These are phyloP conservation scores for Poa pratensis DNA, from an alignment of 176 grass and related monocot genomes.

Conservation along the genomic window DNA sequence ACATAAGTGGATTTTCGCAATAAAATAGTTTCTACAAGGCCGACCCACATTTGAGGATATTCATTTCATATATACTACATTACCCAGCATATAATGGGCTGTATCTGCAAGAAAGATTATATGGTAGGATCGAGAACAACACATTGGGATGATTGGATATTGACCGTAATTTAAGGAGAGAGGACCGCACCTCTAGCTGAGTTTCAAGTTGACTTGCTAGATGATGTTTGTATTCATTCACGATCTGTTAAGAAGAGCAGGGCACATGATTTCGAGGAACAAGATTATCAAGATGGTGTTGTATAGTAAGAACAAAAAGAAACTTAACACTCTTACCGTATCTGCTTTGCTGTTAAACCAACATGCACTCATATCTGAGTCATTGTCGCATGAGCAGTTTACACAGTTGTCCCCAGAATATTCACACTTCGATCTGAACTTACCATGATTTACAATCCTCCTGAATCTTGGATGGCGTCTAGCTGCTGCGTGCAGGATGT, in stretches of 20 bases:
- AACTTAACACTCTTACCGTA: conserved; percentile 51
- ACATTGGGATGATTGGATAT: not conserved
- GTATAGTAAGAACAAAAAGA: conserved; percentile 24
- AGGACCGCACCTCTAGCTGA: conserved; percentile 72
- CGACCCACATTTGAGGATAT: no score
- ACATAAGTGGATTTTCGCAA: no score
- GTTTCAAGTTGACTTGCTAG: conserved; percentile 87
- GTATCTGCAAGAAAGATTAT: not conserved
- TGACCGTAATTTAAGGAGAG: not conserved
- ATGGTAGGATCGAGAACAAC: not conserved
- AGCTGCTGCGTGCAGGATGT: no score
- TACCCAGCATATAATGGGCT: not conserved
- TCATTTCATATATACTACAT: not conserved
- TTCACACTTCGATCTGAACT: conserved; percentile 69
- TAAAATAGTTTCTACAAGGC: no score
- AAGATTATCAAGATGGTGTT: conserved; percentile 25
- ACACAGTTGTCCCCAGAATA: conserved; percentile 49
- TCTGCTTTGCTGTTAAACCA: conserved; percentile 80
- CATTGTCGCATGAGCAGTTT: conserved; percentile 59
- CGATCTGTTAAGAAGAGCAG: conserved; percentile 58
- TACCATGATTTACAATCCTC: conserved; percentile 61
- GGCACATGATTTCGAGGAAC: conserved; percentile 27
- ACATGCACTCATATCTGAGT: conserved; percentile 63
- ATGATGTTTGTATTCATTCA: conserved; percentile 87
- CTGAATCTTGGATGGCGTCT: no score